Base-by-base conservation (phyloP, 2,329 filamentous ascomycete species). In the Gnomoniopsis smithogilvyi region DNA sequence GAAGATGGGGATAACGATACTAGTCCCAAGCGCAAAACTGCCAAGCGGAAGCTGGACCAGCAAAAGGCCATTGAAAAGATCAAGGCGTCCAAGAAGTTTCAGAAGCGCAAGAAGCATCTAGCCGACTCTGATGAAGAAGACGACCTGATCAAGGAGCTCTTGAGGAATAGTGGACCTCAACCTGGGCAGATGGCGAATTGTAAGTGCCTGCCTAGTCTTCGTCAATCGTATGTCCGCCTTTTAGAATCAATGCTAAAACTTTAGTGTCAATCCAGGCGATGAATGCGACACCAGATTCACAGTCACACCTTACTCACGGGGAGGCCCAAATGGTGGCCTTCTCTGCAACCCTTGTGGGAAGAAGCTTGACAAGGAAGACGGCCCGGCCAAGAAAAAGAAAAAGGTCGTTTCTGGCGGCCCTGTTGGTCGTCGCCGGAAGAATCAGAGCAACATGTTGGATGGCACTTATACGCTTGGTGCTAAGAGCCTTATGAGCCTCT, bases 141-240 rank as follows among this genome's bases (percentile, higher is more conserved):
- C 53, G 82, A 80, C 17, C 72, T 83, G 49, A 79, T 78, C 2
- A 71, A 73, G 14, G 75, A 78, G 66, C 73, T 85, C 19, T 74
- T 85, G 67, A 66, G 81, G 26, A 67, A 74, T 15, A 73, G 57
- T 75, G 41, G 77, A 77, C 87, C 87, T 1, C 71, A 88, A n/a
- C 90, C 92, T 1, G 92, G 91, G 2, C 94, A 98, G 72, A 84
- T 94, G 68, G 92, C 90, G 63, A 93, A 96, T 65, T 98, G 94
- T 56, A 45, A 10, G 54, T 56, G 15, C 24, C 8, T 10, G 14
- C 7, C 30, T 36, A 7, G 12, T 45, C 14, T 15, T 43, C 22
- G n/a, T 7, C n/a, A 21, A 14, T 26, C 30, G 21, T 3, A 17
- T n/a, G 8, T 12, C 24, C 46, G 21, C 12, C 10, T 22, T 19